These are phyloP conservation scores for Hordeum pubiflorum DNA, from an alignment of 202 grass and related monocot genomes.

Conservation along the genomic window DNA sequence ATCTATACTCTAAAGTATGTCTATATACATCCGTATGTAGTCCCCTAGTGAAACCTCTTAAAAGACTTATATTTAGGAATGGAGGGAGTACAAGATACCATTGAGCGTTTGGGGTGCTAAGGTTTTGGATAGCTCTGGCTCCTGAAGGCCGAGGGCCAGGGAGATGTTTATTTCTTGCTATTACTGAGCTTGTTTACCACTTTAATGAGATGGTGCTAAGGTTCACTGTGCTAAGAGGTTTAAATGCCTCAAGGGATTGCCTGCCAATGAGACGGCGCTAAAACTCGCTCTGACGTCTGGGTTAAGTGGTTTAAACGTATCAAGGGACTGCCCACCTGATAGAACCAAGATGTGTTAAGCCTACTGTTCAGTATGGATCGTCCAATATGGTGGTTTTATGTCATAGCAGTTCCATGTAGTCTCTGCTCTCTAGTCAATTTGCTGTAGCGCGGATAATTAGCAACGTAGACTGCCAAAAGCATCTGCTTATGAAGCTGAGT, in stretches of 20 bases:
- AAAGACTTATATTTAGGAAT: no score
- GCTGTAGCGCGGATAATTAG: background rate
- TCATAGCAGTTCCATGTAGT: background rate
- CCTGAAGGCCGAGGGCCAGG: background rate
- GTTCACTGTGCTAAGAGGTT: background rate
- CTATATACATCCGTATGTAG: no score
- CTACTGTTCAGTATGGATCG: background rate
- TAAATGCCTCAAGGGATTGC: background rate
- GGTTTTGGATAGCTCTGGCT: background rate
- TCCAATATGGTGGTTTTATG: background rate
- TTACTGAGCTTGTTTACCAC: background rate
- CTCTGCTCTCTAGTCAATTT: background rate
- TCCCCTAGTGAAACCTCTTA: no score
- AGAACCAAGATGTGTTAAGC: background rate
- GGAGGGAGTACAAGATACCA: background rate
- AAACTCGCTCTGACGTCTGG: no score
- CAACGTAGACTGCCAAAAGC: background rate
- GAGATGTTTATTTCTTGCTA: background rate
- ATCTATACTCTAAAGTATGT: no score
- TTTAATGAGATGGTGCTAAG: background rate
- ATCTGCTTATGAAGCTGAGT: background rate
- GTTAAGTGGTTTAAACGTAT: no score
- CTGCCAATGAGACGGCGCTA: no score
- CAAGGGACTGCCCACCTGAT: background rate
- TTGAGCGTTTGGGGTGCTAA: background rate